Conservation (phyloP, 1,284 basidiomycete species). For the Marasmius tenuissimus region DNA sequence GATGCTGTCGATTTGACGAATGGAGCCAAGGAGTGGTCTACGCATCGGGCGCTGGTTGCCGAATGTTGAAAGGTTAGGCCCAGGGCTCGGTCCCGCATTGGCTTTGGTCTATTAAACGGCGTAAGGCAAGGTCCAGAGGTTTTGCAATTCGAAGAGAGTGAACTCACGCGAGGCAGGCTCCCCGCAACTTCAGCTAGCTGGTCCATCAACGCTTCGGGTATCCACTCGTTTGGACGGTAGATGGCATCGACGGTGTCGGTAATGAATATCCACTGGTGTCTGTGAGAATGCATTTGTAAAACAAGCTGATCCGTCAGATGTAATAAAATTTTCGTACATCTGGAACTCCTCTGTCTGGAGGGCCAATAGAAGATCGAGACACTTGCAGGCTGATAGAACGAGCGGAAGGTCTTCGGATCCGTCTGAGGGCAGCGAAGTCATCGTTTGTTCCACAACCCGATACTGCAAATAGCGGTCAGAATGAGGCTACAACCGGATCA, state of each 20-base stretch:
- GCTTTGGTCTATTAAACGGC: neutral
- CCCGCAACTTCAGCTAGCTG: conserved; percentile 82
- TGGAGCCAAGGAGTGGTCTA: conserved; percentile 66
- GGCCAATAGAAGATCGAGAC: conserved; percentile 88
- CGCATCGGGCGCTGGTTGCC: conserved; percentile 50
- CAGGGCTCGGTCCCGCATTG: conserved; percentile 14
- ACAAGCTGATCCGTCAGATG: conserved; percentile 1
- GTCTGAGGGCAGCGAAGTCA: conserved; percentile 65
- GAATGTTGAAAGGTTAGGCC: conserved; percentile 27
- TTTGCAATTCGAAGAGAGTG: neutral
- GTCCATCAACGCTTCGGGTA: conserved; percentile 88
- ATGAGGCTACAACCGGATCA: neutral
- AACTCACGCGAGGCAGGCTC: conserved; percentile 53
- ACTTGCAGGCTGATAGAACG: conserved; percentile 89
- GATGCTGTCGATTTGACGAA: conserved; percentile 79
- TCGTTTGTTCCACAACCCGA: conserved; percentile 72
- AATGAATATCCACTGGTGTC: conserved; percentile 98
- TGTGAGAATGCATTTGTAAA: conserved; percentile 30
- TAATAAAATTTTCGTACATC: conserved; percentile 58
- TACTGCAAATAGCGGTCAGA: conserved; percentile 45
- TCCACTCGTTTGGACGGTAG: conserved; percentile 83
- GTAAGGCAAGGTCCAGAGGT: neutral
- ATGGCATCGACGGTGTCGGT: conserved; percentile 97
- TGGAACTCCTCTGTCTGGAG: conserved; percentile 98
- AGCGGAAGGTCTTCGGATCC: conserved; percentile 83